Base-by-base conservation (phyloP, 2,329 filamentous ascomycete species). In the Calonectria naviculata region DNA sequence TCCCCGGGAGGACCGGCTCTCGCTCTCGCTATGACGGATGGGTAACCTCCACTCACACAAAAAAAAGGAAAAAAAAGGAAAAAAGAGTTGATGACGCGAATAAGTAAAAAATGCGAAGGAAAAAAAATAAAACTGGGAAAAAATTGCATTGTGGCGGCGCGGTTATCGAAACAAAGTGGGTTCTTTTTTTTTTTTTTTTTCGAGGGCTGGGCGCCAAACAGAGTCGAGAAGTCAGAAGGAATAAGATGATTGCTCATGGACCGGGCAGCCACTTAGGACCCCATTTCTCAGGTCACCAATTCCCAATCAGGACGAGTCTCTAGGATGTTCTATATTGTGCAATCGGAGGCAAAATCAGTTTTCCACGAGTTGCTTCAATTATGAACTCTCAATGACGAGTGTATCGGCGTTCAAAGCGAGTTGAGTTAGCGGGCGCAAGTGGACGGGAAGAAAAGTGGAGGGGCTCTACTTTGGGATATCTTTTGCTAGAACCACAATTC, bases 1-100 rank as follows among this genome's bases (percentile, higher is more conserved):
- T 70, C 67, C 67, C 61, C 62, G 67, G 62, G 36, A 61, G 54
- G 42, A 54, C 67, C 67, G 61, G 67, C 67, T 44, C 47, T 44
- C 24, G 36, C 15, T 61, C 56, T 26, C 36, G 24, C 36, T 24
- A 41, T 28, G 26, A 56, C 9, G 34, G n/a, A 58, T 24, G 52
- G 36, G 9, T 28, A 29, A 29, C 52, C 65, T 49, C 31, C 34
- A 49, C 54, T 21, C 44, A 54, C 28, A 42, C 34, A 29, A 13
- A 38, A 24, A 46, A 9, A n/a, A n/a, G n/a, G n/a, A 24, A 5
- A 15, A 12, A 13, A 26, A 28, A 26, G 46, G 17, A 61, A 54
- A 26, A 6, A 4, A 49, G 29, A 29, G 52, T 56, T 56, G 52
- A 56, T 38, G 52, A 56, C 52, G 52, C n/a, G 52, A 56, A 56